A percentile compares a stretch with the other conserved stretches of the same genome.
These are phyloP conservation scores for Talaromyces sp. DNA, from an alignment of 2,329 filamentous ascomycete genomes.

Conservation along the genomic window DNA sequence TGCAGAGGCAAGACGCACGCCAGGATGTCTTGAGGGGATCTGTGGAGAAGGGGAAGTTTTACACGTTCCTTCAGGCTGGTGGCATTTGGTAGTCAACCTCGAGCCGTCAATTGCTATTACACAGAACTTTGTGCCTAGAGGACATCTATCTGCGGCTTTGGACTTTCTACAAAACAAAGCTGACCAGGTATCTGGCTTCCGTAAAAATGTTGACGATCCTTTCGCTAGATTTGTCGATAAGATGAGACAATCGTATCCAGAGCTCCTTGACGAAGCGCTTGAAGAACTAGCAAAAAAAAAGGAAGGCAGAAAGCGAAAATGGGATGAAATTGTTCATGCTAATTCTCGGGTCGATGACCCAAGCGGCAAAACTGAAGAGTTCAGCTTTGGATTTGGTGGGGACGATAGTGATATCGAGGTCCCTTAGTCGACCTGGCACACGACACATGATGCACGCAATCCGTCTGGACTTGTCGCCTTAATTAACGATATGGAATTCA, in stretches of 20 bases:
- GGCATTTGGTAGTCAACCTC: constrained; percentile 91
- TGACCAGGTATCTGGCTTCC: constrained; percentile 85
- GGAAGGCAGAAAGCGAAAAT: constrained; percentile 72
- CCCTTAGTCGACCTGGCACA: constrained; percentile 29
- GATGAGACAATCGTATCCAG: constrained; percentile 61
- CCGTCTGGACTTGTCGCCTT: constrained; percentile 13
- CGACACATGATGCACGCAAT: background rate
- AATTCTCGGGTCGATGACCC: constrained; percentile 36
- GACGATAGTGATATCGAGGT: constrained; percentile 55
- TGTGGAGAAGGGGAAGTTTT: constrained; percentile 81
- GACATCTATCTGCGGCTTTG: constrained; percentile 70
- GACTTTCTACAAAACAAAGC: constrained; percentile 77
- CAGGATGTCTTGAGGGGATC: constrained; percentile 80
- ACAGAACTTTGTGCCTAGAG: constrained; percentile 85
- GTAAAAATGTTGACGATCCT: constrained; percentile 65
- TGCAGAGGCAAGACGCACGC: constrained; percentile 68
- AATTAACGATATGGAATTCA: background rate
- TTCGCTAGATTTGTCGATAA: constrained; percentile 71
- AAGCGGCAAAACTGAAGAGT: constrained; percentile 39
- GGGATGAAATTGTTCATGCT: constrained; percentile 71
- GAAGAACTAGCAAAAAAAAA: constrained; percentile 61
- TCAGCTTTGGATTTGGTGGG: constrained; percentile 62
- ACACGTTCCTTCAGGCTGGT: constrained; percentile 93
- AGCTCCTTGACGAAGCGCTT: constrained; percentile 64
- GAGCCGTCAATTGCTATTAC: constrained; percentile 83